These are phyloP conservation scores for Euptelea pleiosperma DNA, from an alignment of 164 flowering plant species.

Conservation along the genomic window DNA sequence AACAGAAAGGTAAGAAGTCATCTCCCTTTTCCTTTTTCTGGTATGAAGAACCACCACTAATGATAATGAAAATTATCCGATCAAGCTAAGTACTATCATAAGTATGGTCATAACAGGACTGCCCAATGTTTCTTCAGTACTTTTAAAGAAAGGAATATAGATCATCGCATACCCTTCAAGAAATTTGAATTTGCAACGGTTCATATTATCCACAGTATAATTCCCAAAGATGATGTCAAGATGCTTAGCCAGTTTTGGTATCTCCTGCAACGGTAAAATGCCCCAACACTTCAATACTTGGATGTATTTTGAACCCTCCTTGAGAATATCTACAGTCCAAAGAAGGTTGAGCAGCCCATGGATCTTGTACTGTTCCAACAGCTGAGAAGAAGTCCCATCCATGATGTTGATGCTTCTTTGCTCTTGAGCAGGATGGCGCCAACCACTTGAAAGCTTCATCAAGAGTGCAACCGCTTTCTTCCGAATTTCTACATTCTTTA, in stretches of 20 bases:
- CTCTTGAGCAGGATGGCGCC: slow-evolving; percentile 25
- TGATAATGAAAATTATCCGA: too few species aligned
- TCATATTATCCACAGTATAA: slow-evolving; percentile 12
- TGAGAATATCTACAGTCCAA: slow-evolving; percentile 36
- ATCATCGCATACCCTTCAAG: slow-evolving; percentile 12
- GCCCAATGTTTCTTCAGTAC: too few species aligned
- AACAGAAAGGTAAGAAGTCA: neutral
- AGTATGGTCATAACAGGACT: too few species aligned
- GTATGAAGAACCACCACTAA: too few species aligned
- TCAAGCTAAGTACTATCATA: too few species aligned
- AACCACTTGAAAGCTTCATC: slow-evolving; percentile 39
- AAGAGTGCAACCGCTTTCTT: slow-evolving; percentile 23
- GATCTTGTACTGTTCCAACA: slow-evolving; percentile 30
- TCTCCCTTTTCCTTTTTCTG: too few species aligned
- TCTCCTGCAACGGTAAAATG: slow-evolving; percentile 14
- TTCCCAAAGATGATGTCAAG: slow-evolving; percentile 15
- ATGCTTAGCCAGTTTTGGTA: slow-evolving; percentile 17
- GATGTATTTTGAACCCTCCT: slow-evolving; percentile 14
- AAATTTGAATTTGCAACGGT: slow-evolving; percentile 14
- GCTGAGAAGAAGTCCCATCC: slow-evolving; percentile 20
- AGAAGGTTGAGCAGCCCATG: slow-evolving; percentile 20
- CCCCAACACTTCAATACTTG: slow-evolving; percentile 38
- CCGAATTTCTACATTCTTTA: slow-evolving; percentile 9
- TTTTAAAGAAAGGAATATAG: neutral
- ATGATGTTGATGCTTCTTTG: neutral